Conservation (phyloP, 805 yeast genomes). For the Wickerhamiella occidentalis region DNA sequence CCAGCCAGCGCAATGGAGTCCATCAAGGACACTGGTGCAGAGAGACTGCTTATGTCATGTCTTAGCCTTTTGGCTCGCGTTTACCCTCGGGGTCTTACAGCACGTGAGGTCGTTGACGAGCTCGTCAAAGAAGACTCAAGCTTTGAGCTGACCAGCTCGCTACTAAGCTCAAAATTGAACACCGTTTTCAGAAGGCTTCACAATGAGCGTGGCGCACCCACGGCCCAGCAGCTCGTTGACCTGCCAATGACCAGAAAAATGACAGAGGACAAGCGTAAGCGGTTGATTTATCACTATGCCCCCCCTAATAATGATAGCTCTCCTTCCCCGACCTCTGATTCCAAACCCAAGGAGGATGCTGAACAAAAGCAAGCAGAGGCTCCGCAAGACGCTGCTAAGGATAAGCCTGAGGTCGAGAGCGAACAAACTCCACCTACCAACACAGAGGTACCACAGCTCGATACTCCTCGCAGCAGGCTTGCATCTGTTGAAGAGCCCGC, state of each 20-base stretch:
- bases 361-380: background rate
- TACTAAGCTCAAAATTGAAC: conserved; percentile 27
- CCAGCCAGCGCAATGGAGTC: background rate
- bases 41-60: conserved; percentile 15
- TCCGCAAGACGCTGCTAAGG: background rate
- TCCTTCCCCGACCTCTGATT: background rate
- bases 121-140: conserved; percentile 11
- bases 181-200: conserved; percentile 25
- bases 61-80: conserved; percentile 18
- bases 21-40: background rate
- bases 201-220: conserved; percentile 19
- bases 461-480: conserved; percentile 1
- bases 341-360: background rate
- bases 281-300: conserved; percentile 24
- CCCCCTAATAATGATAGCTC: conserved; percentile 11
- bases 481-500: background rate
- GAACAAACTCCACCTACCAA: no score
- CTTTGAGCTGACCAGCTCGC: conserved; percentile 19
- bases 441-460: background rate
- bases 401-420: background rate
- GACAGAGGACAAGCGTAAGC: conserved; percentile 23
- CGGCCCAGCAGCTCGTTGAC: conserved; percentile 14
- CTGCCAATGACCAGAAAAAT: conserved; percentile 24
- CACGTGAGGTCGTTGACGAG: conserved; percentile 23
- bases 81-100: conserved; percentile 24